Evolutionary conservation across 768 basidiomycete genomes (phyloP).

Genomic region (Rhizopogon sp.): DNA sequence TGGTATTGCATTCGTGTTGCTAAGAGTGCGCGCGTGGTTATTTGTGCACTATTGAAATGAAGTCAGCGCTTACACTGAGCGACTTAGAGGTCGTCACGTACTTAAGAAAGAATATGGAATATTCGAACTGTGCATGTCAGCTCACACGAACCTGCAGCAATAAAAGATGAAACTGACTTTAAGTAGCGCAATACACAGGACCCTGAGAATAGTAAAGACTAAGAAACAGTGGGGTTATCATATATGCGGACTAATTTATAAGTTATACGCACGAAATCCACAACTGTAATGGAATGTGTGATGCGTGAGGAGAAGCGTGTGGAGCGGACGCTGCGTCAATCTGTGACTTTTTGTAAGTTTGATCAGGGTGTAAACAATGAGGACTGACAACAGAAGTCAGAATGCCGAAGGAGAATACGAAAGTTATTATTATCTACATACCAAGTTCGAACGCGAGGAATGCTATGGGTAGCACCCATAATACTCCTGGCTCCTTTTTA

Average conservation of each 20-base stretch:
- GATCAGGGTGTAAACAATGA: neutral
- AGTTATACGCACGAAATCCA: neutral
- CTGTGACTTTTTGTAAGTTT: neutral
- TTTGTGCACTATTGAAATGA: neutral
- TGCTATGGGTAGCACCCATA: neutral
- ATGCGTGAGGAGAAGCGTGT: neutral
- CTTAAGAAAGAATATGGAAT: neutral
- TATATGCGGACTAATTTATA: neutral
- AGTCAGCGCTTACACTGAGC: neutral
- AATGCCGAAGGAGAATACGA: neutral
- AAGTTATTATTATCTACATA: neutral
- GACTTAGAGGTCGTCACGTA: neutral
- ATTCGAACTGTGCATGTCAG: neutral
- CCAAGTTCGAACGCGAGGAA: neutral
- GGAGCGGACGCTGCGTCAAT: neutral
- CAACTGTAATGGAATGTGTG: neutral
- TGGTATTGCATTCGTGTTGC: neutral
- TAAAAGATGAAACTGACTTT: neutral
- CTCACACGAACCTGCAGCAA: neutral
- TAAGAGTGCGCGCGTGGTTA: neutral
- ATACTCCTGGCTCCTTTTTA: neutral
- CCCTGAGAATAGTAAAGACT: neutral
- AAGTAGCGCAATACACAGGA: neutral
- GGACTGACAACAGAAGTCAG: neutral
- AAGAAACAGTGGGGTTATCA: neutral